Evolutionary conservation across 306 rosid genomes (phyloP).

Genomic region (Vigna hirtella): DNA sequence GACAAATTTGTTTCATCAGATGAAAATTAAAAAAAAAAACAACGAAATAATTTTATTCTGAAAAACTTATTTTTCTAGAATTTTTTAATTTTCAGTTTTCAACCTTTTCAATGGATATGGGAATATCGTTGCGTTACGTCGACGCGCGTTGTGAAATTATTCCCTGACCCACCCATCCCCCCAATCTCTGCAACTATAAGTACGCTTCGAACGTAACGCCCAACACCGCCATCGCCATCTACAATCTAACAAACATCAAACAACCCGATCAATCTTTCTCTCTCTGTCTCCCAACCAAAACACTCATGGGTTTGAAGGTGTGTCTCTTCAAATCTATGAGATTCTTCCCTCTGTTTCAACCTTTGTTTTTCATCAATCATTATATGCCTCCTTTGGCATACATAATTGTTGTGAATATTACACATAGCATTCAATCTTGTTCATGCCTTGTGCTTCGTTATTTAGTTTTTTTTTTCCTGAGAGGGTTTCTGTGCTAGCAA

Average conservation of each 20-base stretch:
- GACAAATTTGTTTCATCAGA: too few species aligned
- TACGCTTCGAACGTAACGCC: slow-evolving; percentile 47
- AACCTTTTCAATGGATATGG: not conserved
- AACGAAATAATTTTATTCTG: too few species aligned
- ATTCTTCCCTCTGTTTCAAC: not conserved
- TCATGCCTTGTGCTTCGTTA: not conserved
- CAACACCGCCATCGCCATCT: not conserved
- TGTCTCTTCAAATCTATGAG: not conserved
- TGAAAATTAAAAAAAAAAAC: too few species aligned
- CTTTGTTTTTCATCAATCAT: not conserved
- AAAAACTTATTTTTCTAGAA: too few species aligned
- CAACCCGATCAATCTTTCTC: not conserved
- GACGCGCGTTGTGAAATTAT: slow-evolving; percentile 17
- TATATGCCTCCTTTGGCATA: not conserved
- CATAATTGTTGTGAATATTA: not conserved
- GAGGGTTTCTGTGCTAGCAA: not conserved
- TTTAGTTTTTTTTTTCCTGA: not conserved
- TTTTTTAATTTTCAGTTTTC: too few species aligned
- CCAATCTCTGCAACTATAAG: not conserved
- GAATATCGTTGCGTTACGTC: slow-evolving; percentile 30
- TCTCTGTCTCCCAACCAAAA: not conserved
- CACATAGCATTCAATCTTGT: not conserved
- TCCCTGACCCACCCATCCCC: slow-evolving; percentile 11
- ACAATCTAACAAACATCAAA: not conserved
- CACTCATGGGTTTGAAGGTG: slow-evolving; percentile 53